Conservation (phyloP, 495 filamentous ascomycete genomes). For the Neurospora sp. region DNA sequence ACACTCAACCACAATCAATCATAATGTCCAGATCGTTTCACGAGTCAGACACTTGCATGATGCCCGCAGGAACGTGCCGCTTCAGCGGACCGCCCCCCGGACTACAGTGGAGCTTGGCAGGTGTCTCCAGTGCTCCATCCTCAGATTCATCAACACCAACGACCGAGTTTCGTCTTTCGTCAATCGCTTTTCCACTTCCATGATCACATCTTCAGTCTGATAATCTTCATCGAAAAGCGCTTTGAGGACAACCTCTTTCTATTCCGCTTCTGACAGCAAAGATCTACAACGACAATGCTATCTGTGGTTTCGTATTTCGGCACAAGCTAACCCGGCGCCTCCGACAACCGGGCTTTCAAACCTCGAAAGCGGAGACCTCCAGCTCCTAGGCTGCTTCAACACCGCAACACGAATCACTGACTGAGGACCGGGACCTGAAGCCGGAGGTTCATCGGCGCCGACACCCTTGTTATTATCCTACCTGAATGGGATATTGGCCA, state of each 20-base stretch:
- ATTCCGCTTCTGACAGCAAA: no score
- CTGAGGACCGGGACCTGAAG: background rate
- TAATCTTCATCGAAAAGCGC: background rate
- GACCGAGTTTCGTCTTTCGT: background rate
- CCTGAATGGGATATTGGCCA: conserved; percentile 10
- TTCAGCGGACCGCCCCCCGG: background rate
- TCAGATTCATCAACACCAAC: background rate
- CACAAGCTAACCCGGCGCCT: background rate
- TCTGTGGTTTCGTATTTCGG: background rate
- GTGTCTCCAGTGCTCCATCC: background rate
- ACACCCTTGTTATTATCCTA: background rate
- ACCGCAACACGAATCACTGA: background rate
- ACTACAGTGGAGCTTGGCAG: background rate
- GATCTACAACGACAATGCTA: background rate
- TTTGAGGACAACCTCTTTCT: background rate
- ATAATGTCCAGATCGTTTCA: background rate
- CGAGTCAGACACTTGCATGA: background rate
- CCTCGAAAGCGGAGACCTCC: background rate
- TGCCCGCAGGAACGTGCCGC: background rate
- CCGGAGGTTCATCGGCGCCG: background rate
- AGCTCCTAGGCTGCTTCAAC: background rate
- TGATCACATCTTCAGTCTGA: background rate
- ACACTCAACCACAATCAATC: background rate
- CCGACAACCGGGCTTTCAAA: background rate
- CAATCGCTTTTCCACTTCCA: background rate